Evolutionary conservation across 805 yeast species (phyloP), one percentile per base, ranked within the genome.

Genomic region (Kluyveromyces starmeri): DNA sequence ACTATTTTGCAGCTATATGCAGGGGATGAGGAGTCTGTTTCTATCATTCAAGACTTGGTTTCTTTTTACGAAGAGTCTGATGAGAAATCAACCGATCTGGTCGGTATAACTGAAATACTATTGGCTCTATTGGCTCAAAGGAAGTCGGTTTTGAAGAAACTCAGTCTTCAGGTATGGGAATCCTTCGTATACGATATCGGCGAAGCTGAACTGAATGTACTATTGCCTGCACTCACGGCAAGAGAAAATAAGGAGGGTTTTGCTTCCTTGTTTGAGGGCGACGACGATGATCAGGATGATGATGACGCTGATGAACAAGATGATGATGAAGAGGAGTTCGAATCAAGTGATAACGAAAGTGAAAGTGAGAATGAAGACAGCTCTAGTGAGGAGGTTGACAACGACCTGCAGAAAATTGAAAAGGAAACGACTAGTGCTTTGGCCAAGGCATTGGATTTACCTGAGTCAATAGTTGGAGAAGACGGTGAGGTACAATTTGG

Each of bases 221-320:
- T 81, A 31, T 64, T 65, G 34, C 80, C 78, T 38, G 70, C 79
- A 12, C 53, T 80, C 33, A 44, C 61, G 12, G 68, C 94, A 0
- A 76, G 73, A 50, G 96, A 88, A 55, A 83, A 82, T 53, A 73
- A 77, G 41, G 77, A 78, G 45, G 96, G 96, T 2, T 92, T 83
- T 55, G 68, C 70, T 17, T 70, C 71, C 29, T 59, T 89, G 47
- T 88, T 88, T 51, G 83, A 82, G 38, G 75, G 71, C 10, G 83
- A 65, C 8, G 67, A 67, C 31, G 75, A 63, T 12, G 63, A 51
- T 26, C 72, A 62, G 15, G 63, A 56, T 0, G 61, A 51, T 1
- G 65, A 46, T 1, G 64, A 53, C 2, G 64, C 50, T 0, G 61
- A 60, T 2, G 48, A 42, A 2, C 51, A 44, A 2, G 60, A 45